phyloP scores from a whole-genome alignment of 2,329 filamentous ascomycete species.

The Boeremia exigua region DNA sequence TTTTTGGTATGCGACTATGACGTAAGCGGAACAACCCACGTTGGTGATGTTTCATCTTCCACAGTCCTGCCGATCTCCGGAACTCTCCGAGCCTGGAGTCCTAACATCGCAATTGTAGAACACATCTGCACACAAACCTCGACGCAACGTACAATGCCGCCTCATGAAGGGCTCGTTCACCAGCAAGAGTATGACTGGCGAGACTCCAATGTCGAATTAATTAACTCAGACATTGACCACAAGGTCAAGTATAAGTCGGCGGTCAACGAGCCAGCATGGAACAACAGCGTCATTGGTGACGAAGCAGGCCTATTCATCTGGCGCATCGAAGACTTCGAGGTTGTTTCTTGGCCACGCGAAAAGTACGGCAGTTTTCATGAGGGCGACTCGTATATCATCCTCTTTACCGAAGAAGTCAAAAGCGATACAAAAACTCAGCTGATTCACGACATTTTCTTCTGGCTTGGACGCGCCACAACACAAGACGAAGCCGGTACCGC shows the following conservation, averaged over 20 bases:
- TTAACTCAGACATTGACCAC: slow-evolving; percentile 69
- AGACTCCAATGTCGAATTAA: slow-evolving; percentile 71
- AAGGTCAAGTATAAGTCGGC: slow-evolving; percentile 72
- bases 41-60: slow-evolving; percentile 1
- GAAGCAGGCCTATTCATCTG: slow-evolving; percentile 65
- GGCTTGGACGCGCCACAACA: slow-evolving; percentile 69
- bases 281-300: slow-evolving; percentile 61
- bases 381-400: slow-evolving; percentile 71
- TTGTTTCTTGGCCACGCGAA: slow-evolving; percentile 65
- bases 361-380: slow-evolving; percentile 68
- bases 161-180: slow-evolving; percentile 67
- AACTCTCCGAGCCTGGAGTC: background rate
- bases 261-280: slow-evolving; percentile 70
- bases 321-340: slow-evolving; percentile 72
- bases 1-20: too few species aligned
- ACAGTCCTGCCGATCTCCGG: background rate
- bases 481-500: slow-evolving; percentile 73
- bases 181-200: slow-evolving; percentile 70
- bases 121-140: background rate
- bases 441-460: slow-evolving; percentile 71
- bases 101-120: background rate
- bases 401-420: slow-evolving; percentile 64
- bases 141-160: slow-evolving; percentile 57
- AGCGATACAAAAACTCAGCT: slow-evolving; percentile 23
- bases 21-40: slow-evolving; percentile 1